phyloP scores from a whole-genome alignment of 2,329 filamentous ascomycete genomes.

The Penicillium sp. region DNA sequence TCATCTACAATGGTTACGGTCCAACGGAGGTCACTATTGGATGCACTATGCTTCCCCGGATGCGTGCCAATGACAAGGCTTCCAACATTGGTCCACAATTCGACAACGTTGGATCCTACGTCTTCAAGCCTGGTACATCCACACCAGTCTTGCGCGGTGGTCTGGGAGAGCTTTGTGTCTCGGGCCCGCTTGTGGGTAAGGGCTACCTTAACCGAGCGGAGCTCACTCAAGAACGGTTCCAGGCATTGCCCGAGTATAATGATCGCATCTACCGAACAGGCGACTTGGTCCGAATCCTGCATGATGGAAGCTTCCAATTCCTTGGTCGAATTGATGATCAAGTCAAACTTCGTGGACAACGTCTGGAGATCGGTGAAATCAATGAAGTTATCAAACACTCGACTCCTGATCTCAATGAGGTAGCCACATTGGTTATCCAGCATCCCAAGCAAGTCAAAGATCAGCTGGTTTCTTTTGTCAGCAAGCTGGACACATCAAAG shows the following conservation, averaged over 20 bases:
- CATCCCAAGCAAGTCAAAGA: slow-evolving; percentile 70
- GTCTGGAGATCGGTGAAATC: slow-evolving; percentile 86
- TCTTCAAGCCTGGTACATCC: slow-evolving; percentile 64
- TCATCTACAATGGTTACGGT: slow-evolving; percentile 89
- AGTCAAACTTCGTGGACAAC: slow-evolving; percentile 82
- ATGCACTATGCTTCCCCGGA: slow-evolving; percentile 80
- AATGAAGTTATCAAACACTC: slow-evolving; percentile 70
- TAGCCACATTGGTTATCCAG: slow-evolving; percentile 69
- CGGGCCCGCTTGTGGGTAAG: slow-evolving; percentile 78
- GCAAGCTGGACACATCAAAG: slow-evolving; percentile 13
- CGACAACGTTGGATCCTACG: slow-evolving; percentile 77
- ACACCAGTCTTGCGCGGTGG: slow-evolving; percentile 68
- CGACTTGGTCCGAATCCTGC: slow-evolving; percentile 73
- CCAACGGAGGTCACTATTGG: slow-evolving; percentile 92
- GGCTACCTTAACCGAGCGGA: slow-evolving; percentile 77
- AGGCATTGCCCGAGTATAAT: slow-evolving; percentile 51
- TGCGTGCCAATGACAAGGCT: slow-evolving; percentile 69
- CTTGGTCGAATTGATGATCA: slow-evolving; percentile 84
- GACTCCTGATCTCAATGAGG: slow-evolving; percentile 56
- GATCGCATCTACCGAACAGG: slow-evolving; percentile 79
- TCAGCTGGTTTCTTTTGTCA: slow-evolving; percentile 71
- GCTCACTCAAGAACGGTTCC: slow-evolving; percentile 73
- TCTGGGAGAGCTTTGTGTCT: slow-evolving; percentile 82
- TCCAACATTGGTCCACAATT: slow-evolving; percentile 87
- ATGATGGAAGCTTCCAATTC: slow-evolving; percentile 80